Percentiles rank a stretch among this genome's conserved stretches.
Evolutionary conservation across 208 protist genomes (phyloP).

Genomic region (Wallacemonas sp.): DNA sequence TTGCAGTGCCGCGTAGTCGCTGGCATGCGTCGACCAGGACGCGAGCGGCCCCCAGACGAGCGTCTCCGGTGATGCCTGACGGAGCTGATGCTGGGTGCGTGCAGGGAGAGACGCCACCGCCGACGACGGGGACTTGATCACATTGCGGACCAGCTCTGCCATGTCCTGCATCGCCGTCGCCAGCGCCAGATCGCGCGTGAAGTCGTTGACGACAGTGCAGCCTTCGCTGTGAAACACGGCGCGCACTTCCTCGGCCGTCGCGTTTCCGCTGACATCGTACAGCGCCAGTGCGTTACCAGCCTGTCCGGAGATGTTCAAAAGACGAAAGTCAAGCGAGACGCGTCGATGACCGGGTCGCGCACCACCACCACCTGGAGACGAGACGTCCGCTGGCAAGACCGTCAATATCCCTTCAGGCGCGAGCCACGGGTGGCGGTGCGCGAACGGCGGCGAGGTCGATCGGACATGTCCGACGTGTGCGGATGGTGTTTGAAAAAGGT

Average conservation of each 20-base stretch:
- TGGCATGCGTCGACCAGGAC: conserved; percentile 28
- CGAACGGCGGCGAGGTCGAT: too few species aligned
- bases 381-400: not conserved
- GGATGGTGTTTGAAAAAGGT: too few species aligned
- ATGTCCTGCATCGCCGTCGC: conserved; percentile 27
- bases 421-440: not conserved
- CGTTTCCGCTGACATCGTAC: conserved; percentile 65
- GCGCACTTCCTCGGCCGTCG: conserved; percentile 64
- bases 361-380: too few species aligned
- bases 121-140: not conserved
- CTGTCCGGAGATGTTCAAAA: conserved; percentile 37
- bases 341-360: conserved; percentile 8
- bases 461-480: too few species aligned
- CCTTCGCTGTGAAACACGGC: conserved; percentile 61
- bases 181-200: conserved; percentile 48
- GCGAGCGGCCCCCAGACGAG: conserved; percentile 61
- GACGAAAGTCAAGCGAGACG: conserved; percentile 31
- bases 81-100: conserved; percentile 49
- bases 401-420: not conserved
- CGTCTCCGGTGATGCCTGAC: conserved; percentile 33
- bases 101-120: conserved; percentile 44
- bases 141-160: conserved; percentile 23
- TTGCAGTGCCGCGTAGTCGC: conserved; percentile 24
- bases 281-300: conserved; percentile 44
- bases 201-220: conserved; percentile 72